These are phyloP conservation scores for Diaporthe longicolla DNA, from an alignment of 2,329 filamentous ascomycete species.

Conservation along the genomic window DNA sequence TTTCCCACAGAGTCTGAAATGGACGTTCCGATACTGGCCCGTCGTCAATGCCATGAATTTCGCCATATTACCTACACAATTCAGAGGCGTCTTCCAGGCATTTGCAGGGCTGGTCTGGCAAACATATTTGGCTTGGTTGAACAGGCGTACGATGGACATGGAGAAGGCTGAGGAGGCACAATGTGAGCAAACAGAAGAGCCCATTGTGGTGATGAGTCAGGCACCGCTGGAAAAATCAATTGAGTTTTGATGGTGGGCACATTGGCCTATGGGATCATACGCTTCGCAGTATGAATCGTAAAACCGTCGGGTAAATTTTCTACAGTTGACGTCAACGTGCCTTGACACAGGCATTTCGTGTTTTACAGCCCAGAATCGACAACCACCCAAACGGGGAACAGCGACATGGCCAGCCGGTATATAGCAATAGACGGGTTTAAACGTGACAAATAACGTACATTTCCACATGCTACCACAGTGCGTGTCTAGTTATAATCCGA, in stretches of 20 bases:
- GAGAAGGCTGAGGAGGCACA: background rate
- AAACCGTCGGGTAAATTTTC: background rate
- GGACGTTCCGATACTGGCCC: conserved; percentile 10
- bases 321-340: background rate
- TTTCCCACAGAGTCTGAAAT: background rate
- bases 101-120: conserved; percentile 6
- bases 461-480: too few relatives aligned
- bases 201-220: background rate
- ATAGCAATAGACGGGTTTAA: background rate
- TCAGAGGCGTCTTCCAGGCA: background rate
- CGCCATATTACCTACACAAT: background rate
- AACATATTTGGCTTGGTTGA: conserved; percentile 9
- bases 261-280: background rate
- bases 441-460: background rate
- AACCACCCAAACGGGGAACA: too few relatives aligned
- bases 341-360: background rate
- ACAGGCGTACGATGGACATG: background rate
- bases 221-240: too few relatives aligned
- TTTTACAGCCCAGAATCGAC: background rate
- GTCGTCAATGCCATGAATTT: conserved; percentile 13
- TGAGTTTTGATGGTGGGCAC: background rate
- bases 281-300: background rate
- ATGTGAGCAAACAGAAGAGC: background rate
- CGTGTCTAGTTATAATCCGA: background rate
- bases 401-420: too few relatives aligned